Evolutionary conservation across 2,329 filamentous ascomycete genomes (phyloP), one percentile per base, ranked within the genome.

Genomic region (Lachnellula cervina): DNA sequence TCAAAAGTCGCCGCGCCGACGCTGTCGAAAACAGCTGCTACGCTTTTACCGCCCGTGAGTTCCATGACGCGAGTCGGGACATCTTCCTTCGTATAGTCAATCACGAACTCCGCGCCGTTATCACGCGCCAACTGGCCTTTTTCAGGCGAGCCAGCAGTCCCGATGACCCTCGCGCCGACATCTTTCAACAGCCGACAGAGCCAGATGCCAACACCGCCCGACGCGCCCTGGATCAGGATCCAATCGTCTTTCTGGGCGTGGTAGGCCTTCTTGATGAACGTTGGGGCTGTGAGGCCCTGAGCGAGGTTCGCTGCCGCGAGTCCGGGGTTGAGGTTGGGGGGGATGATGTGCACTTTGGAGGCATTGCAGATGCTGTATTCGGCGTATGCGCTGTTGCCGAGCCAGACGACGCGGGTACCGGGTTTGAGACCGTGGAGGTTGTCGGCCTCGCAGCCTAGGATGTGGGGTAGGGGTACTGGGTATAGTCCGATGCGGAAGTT

Each of bases 401-500:
- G n/a, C n/a, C n/a, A n/a, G n/a, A n/a, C n/a, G n/a, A n/a, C n/a
- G n/a, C n/a, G n/a, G n/a, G n/a, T n/a, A n/a, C n/a, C n/a, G n/a
- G n/a, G n/a, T n/a, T n/a, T n/a, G n/a, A n/a, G n/a, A n/a, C n/a
- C n/a, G n/a, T n/a, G n/a, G n/a, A n/a, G n/a, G n/a, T n/a, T n/a
- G n/a, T n/a, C n/a, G 21, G 80, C 89, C 76, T 97, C 92, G 65
- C 87, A 86, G 59, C 92, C 91, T 19, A 93, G 85, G 50, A 86
- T 84, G 65, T 88, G 80, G 4, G 91, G 92, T 64, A 88, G 83
- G 1, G 75, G 70, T 0, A 87, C 79, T 1, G 84, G 76, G 77
- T 96, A 96, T 50, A 96, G 81, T 11, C 92, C 92, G 13, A 81
- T 84, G 70, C 92, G 90, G 80, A 92, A 95, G 74, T 96, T 96